Evolutionary conservation across 768 basidiomycete species (phyloP).

Genomic region (Sarcodon sp.): DNA sequence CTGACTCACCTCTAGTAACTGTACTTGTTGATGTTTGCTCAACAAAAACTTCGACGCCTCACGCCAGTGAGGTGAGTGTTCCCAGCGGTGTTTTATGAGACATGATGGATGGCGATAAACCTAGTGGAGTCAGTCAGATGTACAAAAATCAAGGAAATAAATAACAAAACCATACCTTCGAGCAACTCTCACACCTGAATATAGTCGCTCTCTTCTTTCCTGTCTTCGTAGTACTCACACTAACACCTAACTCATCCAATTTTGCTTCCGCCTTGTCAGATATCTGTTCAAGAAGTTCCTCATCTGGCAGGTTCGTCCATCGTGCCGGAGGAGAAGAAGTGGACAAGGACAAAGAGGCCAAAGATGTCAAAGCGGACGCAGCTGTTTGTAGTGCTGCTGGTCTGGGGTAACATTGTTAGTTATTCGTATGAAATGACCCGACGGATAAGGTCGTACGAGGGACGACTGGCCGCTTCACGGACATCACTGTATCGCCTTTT

Average conservation of each 20-base stretch:
- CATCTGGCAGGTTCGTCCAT: constrained; percentile 9
- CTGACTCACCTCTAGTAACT: constrained; percentile 70
- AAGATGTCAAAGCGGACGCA: constrained; percentile 22
- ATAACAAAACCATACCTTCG: constrained; percentile 47
- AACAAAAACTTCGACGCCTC: constrained; percentile 84
- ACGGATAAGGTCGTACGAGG: constrained; percentile 40
- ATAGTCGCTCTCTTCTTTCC: constrained; percentile 75
- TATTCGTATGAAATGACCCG: not conserved
- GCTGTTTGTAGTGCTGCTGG: constrained; percentile 22
- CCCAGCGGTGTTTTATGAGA: constrained; percentile 96
- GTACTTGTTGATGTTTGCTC: constrained; percentile 96
- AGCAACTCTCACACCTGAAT: constrained; percentile 89
- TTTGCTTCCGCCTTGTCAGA: constrained; percentile 5
- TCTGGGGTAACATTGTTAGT: constrained; percentile 12
- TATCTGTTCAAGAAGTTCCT: constrained; percentile 6
- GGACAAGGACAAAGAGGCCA: constrained; percentile 28
- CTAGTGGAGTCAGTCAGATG: constrained; percentile 21
- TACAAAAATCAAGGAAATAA: not conserved
- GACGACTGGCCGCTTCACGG: constrained; percentile 61
- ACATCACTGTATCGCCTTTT: constrained; percentile 70
- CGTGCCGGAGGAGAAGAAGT: constrained; percentile 20
- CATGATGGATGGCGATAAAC: constrained; percentile 89
- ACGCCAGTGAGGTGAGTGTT: constrained; percentile 93
- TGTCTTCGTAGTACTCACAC: constrained; percentile 12
- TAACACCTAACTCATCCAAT: constrained; percentile 11